A percentile compares a stretch with the other conserved stretches of the same genome.
phyloP scores from a whole-genome alignment of 306 rosid species.

The Fagus sylvatica region DNA sequence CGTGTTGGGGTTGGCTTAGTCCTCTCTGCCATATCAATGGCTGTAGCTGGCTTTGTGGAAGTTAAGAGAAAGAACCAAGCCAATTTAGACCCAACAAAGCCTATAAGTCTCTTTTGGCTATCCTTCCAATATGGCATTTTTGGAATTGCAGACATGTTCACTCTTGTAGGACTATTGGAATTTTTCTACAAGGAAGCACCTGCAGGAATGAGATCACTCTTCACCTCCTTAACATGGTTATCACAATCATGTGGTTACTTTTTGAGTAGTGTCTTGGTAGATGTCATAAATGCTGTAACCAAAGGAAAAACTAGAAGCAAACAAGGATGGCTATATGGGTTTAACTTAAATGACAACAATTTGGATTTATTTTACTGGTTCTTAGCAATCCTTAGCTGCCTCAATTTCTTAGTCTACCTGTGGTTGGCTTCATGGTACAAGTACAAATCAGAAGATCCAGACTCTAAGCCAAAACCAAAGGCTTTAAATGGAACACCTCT shows the following conservation, averaged over 20 bases:
- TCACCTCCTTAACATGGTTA: conserved; percentile 71
- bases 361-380: conserved; percentile 75
- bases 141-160: conserved; percentile 91
- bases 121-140: conserved; percentile 75
- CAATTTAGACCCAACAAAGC: conserved; percentile 35
- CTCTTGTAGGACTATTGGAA: conserved; percentile 72
- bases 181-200: conserved; percentile 83
- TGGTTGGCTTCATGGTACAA: conserved; percentile 70
- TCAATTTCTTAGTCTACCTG: conserved; percentile 66
- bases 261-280: conserved; percentile 63
- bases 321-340: conserved; percentile 67
- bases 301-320: conserved; percentile 49
- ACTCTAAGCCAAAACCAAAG: conserved; percentile 17
- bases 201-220: conserved; percentile 68
- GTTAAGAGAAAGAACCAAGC: conserved; percentile 60
- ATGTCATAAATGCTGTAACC: conserved; percentile 58
- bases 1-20: conserved; percentile 80
- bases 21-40: conserved; percentile 70
- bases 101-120: conserved; percentile 71
- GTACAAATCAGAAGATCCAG: conserved; percentile 57
- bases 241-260: conserved; percentile 70
- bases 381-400: conserved; percentile 65
- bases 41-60: conserved; percentile 64
- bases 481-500: conserved; percentile 15
- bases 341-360: conserved; percentile 52